Percentiles rank a stretch among this genome's conserved stretches.
Conservation (phyloP, 2,329 filamentous ascomycete species). For the Orbilia javanica region DNA sequence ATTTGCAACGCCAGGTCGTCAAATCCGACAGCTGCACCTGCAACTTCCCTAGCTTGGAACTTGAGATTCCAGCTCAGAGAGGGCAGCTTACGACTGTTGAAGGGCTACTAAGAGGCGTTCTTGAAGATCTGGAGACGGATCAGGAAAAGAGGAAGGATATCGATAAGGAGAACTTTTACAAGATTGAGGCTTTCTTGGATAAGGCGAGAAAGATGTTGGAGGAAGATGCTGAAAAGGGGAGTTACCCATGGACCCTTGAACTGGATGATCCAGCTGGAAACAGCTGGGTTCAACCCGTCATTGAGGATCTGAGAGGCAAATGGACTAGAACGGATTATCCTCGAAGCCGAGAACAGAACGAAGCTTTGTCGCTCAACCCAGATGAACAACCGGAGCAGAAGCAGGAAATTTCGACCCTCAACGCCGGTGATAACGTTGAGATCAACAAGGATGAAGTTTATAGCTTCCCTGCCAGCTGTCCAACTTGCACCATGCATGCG, state of each 20-base stretch:
- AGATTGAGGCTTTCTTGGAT: slow-evolving; percentile 81
- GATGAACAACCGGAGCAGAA: slow-evolving; percentile 64
- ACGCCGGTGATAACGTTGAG: slow-evolving; percentile 66
- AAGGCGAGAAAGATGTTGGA: slow-evolving; percentile 81
- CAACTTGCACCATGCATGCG: slow-evolving; percentile 87
- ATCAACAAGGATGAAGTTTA: slow-evolving; percentile 94
- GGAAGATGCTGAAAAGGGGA: slow-evolving; percentile 63
- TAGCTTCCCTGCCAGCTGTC: slow-evolving; percentile 89
- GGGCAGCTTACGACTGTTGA: slow-evolving; percentile 95
- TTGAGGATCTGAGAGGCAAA: slow-evolving; percentile 83
- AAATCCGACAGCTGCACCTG: slow-evolving; percentile 90
- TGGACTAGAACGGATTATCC: slow-evolving; percentile 88
- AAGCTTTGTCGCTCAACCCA: slow-evolving; percentile 79
- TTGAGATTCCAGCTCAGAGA: slow-evolving; percentile 91
- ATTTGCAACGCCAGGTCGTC: slow-evolving; percentile 88
- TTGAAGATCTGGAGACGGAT: slow-evolving; percentile 83
- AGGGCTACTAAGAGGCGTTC: slow-evolving; percentile 81
- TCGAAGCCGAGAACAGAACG: slow-evolving; percentile 87
- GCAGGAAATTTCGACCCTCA: slow-evolving; percentile 59
- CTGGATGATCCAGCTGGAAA: slow-evolving; percentile 95
- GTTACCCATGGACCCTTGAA: slow-evolving; percentile 86
- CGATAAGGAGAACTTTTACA: slow-evolving; percentile 80
- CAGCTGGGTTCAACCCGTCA: slow-evolving; percentile 92
- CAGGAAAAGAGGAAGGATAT: slow-evolving; percentile 85
- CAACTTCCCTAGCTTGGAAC: slow-evolving; percentile 88